Base-by-base conservation (phyloP, 371 early-diverging fungal genomes). In the Mortierella sp. region DNA sequence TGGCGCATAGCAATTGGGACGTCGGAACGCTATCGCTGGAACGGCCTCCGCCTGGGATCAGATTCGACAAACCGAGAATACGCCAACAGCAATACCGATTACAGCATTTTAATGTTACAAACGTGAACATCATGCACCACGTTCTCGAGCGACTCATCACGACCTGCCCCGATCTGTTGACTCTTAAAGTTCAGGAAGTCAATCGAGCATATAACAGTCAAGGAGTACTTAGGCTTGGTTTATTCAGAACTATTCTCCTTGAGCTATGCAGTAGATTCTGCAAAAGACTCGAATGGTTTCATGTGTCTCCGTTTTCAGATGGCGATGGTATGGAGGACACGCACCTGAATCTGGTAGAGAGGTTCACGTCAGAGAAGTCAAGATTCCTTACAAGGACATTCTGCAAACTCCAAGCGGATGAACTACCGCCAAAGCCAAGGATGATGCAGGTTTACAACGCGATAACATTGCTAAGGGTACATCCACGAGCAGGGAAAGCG, bases 351-450 rank as follows among this genome's bases (percentile, higher is more conserved):
- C 52, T 52, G 10, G 22, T 52, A 8, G n/a, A 22, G 52, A 52
- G 52, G 22, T 52, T 52, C 9, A 19, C 16, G 5, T n/a, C 52
- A 21, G 8, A 21, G 9, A 3, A 52, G 52, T 9, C 52, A 22
- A 52, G n/a, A 52, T 52, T 52, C 52, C 22, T 52, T 19, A 52
- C 52, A 52, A 52, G 52, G 16, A 52, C 52, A 21, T 52, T 52
- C 7, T 19, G 52, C 9, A 52, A 16, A 5, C 21, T 21, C 22
- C 52, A 52, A 19, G 21, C 21, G 4, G 22, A 22, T 52, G 19
- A 9, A 5, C 16, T 52, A 21, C 52, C 52, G 8, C 52, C 52
- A 52, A 22, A 52, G 52, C 52, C 52, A 16, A 21, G 4, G 8
- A 16, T 52, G 22, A 16, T 52, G 16, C 52, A 52, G 22, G 9